These are phyloP conservation scores for Puccinia brachypodii DNA, from an alignment of 1,284 basidiomycete species.

Conservation along the genomic window DNA sequence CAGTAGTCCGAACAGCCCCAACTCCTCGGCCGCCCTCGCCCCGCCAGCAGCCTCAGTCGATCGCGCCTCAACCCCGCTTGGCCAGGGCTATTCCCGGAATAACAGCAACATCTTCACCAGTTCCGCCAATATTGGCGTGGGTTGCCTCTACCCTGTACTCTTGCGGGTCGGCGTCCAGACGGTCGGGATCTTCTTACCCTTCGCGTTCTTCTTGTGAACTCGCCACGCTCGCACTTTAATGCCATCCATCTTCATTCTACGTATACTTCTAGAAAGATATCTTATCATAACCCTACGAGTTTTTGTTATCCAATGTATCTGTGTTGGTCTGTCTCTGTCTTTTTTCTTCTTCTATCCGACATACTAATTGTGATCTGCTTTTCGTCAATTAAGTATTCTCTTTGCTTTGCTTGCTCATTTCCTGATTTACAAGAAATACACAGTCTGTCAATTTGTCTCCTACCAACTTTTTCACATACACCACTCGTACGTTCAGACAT, in stretches of 20 bases:
- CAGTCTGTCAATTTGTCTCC: no score
- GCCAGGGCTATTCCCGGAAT: not conserved
- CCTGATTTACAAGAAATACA: not conserved
- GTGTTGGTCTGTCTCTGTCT: not conserved
- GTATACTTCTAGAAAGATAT: not conserved
- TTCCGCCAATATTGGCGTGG: not conserved
- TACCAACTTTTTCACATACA: no score
- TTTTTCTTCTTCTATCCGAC: no score
- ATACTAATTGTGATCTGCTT: no score
- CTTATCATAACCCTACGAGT: not conserved
- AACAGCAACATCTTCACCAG: not conserved
- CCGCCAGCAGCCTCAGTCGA: not conserved
- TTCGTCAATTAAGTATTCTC: not conserved
- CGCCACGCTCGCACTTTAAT: no score
- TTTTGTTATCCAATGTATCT: not conserved
- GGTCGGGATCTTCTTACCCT: not conserved
- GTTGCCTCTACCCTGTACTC: not conserved
- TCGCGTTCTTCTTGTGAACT: not conserved
- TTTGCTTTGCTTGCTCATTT: not conserved
- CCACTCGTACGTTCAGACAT: no score
- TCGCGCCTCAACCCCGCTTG: not conserved
- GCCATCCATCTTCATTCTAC: not conserved
- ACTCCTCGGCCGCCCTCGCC: not conserved
- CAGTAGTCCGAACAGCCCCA: not conserved
- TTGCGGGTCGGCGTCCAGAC: not conserved